Percentiles rank a stretch among this genome's conserved stretches.
Evolutionary conservation across 495 filamentous ascomycete genomes (phyloP).

Genomic region (Aspergillus leporis): DNA sequence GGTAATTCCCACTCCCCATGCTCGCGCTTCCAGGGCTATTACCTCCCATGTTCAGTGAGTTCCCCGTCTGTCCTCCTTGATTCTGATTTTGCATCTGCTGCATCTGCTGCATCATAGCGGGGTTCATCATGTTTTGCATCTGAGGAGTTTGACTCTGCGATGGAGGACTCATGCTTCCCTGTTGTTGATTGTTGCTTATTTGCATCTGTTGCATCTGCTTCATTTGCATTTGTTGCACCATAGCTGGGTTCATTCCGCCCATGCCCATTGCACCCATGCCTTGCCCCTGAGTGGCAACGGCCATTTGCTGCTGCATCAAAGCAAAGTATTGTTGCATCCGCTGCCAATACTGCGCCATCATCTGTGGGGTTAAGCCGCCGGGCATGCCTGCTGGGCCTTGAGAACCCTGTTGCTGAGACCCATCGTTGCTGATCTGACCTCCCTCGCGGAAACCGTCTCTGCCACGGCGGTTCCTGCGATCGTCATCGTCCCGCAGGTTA

Average conservation of each 20-base stretch:
- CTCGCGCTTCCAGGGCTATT: constrained; percentile 19
- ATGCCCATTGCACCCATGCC: constrained; percentile 62
- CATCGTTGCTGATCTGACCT: constrained; percentile 45
- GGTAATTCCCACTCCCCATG: constrained; percentile 30
- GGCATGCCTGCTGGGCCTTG: constrained; percentile 45
- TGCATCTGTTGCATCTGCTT: constrained; percentile 75
- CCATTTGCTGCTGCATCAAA: constrained; percentile 85
- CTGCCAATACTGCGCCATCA: constrained; percentile 98
- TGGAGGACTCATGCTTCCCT: constrained; percentile 48
- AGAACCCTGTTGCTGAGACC: constrained; percentile 49
- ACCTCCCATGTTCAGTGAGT: constrained; percentile 15
- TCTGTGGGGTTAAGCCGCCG: constrained; percentile 80
- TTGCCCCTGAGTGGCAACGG: constrained; percentile 44
- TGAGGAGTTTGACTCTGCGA: constrained; percentile 46
- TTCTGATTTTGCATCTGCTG: constrained; percentile 56
- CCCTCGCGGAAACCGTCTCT: constrained; percentile 62
- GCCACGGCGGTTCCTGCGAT: constrained; percentile 49
- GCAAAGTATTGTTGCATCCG: constrained; percentile 95
- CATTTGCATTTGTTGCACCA: constrained; percentile 84
- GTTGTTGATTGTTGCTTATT: constrained; percentile 51
- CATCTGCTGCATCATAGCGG: constrained; percentile 74
- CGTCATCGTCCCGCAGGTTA: constrained; percentile 89
- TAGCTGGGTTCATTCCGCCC: constrained; percentile 71
- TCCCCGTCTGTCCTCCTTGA: constrained; percentile 27
- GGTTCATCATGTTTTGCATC: constrained; percentile 57